Percentiles rank a stretch among this genome's conserved stretches.
Evolutionary conservation across 768 basidiomycete species (phyloP).

Genomic region (Zangia roseola): DNA sequence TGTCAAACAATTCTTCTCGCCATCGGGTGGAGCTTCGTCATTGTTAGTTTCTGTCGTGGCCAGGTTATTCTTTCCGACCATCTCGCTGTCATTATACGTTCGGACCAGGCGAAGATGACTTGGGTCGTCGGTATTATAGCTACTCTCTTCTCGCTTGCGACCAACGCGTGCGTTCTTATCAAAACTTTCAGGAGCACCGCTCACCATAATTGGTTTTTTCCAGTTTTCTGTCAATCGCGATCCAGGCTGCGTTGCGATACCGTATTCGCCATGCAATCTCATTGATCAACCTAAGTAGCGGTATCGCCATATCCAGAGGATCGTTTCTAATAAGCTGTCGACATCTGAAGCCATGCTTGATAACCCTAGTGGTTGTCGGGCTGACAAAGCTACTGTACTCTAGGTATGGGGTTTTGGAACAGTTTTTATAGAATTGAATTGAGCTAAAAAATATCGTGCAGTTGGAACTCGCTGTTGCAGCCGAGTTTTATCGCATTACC

Average conservation of each 20-base stretch:
- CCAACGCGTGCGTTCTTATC: neutral
- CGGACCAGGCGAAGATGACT: too few relatives aligned
- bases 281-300: conserved; percentile 9
- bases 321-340: neutral
- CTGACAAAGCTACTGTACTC: conserved; percentile 14
- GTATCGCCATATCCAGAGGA: conserved; percentile 2
- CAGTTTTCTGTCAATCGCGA: conserved; percentile 6
- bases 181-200: too few relatives aligned
- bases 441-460: neutral
- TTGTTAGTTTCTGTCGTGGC: too few relatives aligned
- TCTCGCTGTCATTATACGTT: too few relatives aligned
- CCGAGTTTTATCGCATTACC: conserved; percentile 3
- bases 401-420: conserved; percentile 2
- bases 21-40: too few relatives aligned
- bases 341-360: neutral
- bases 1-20: too few relatives aligned
- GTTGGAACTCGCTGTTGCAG: conserved; percentile 15
- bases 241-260: conserved; percentile 20
- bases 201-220: neutral
- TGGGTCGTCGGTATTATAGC: too few relatives aligned
- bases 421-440: neutral
- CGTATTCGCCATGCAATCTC: too few relatives aligned
- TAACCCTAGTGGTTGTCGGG: conserved; percentile 6
- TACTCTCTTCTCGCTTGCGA: neutral
- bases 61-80: too few relatives aligned